Conservation (phyloP, 495 filamentous ascomycete species). For the Trichodelitschia bisporula region DNA sequence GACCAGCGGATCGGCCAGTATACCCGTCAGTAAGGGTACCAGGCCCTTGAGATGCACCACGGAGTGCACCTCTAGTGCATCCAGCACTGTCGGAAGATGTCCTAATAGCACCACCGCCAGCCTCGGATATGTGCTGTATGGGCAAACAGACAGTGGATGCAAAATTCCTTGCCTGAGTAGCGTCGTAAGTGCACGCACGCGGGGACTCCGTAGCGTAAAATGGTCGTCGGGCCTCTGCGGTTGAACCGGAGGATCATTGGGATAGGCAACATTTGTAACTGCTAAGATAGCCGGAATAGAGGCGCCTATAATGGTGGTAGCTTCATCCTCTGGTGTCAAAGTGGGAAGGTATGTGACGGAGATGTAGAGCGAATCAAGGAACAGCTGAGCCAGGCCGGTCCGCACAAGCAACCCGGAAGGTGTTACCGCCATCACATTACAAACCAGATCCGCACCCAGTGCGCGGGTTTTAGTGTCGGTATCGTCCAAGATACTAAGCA, state of each 20-base stretch:
- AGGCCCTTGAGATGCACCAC: conserved; percentile 56
- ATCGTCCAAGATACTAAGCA: conserved; percentile 63
- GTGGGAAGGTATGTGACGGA: conserved; percentile 49
- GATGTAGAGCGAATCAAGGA: conserved; percentile 55
- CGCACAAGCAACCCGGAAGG: conserved; percentile 31
- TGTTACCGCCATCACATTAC: conserved; percentile 25
- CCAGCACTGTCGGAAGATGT: conserved; percentile 26
- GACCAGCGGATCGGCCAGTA: conserved; percentile 47
- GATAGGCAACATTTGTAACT: conserved; percentile 26
- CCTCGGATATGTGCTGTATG: too few relatives aligned
- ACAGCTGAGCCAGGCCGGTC: conserved; percentile 55
- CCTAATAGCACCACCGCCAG: conserved; percentile 27
- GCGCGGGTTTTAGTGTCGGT: conserved; percentile 26
- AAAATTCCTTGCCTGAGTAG: too few relatives aligned
- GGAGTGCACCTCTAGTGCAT: conserved; percentile 37
- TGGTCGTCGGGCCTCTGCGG: conserved; percentile 1
- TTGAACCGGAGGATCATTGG: conserved; percentile 1
- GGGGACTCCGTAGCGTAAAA: conserved; percentile 19
- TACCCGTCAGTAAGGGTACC: conserved; percentile 37
- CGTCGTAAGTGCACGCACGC: conserved; percentile 5
- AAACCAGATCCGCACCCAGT: conserved; percentile 34
- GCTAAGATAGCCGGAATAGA: conserved; percentile 42
- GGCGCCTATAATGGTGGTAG: conserved; percentile 33
- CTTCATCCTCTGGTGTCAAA: conserved; percentile 49
- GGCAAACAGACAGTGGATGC: too few relatives aligned